These are phyloP conservation scores for Debaryomyces prosopidis DNA, from an alignment of 805 yeast genomes.

Conservation along the genomic window DNA sequence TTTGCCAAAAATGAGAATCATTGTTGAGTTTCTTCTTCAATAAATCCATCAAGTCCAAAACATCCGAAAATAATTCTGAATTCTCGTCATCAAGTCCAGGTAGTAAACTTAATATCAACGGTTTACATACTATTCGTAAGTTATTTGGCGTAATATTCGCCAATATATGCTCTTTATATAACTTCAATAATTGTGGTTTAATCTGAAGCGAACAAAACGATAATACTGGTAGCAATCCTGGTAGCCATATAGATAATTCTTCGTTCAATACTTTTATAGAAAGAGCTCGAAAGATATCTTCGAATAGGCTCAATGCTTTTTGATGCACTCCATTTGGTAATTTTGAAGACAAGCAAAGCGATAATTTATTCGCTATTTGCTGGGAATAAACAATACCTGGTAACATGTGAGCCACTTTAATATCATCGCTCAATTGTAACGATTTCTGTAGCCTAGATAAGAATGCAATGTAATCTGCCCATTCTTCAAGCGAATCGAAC, in stretches of 20 bases:
- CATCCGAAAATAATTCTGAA: conserved; percentile 72
- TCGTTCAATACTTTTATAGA: conserved; percentile 54
- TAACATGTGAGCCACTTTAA: conserved; percentile 20
- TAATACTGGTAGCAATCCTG: conserved; percentile 88
- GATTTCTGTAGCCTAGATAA: conserved; percentile 78
- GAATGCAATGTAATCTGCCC: conserved; percentile 98
- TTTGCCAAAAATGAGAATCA: conserved; percentile 84
- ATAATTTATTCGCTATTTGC: conserved; percentile 67
- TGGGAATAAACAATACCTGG: conserved; percentile 65
- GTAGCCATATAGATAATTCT: conserved; percentile 77
- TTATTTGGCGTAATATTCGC: conserved; percentile 37
- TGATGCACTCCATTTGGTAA: conserved; percentile 96
- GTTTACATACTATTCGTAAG: conserved; percentile 59
- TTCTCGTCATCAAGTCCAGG: conserved; percentile 94
- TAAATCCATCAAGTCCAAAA: conserved; percentile 58
- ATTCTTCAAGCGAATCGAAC: conserved; percentile 85
- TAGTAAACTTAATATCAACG: conserved; percentile 70
- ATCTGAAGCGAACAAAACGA: conserved; percentile 87
- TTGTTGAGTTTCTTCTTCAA: conserved; percentile 59
- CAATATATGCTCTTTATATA: conserved; percentile 58
- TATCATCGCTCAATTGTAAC: conserved; percentile 37
- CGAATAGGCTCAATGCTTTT: conserved; percentile 79
- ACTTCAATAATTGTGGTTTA: conserved; percentile 69
- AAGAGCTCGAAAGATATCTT: conserved; percentile 63
- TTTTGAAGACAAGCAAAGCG: conserved; percentile 76